A percentile compares a stretch with the other conserved stretches of the same genome.
phyloP scores from a whole-genome alignment of 164 flowering plant species.

The Annona cherimola region DNA sequence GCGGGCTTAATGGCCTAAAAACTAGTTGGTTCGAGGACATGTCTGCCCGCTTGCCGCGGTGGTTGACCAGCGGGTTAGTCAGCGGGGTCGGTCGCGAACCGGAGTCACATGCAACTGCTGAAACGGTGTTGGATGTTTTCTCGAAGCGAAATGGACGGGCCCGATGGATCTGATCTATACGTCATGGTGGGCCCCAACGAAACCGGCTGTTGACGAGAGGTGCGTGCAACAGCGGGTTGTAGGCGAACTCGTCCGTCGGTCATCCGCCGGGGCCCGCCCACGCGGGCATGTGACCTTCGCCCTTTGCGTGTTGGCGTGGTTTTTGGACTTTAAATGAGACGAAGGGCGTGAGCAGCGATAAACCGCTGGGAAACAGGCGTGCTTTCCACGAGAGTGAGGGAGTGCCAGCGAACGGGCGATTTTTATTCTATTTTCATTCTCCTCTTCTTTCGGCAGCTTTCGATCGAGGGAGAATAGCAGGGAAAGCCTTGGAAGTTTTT shows the following conservation, averaged over 20 bases:
- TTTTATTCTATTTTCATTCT: not conserved
- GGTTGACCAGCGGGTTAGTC: slow-evolving; percentile 18
- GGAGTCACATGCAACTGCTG: not conserved
- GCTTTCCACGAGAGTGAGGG: slow-evolving; percentile 1
- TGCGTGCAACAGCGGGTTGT: too few species aligned
- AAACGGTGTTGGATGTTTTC: too few species aligned
- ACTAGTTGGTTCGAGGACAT: too few species aligned
- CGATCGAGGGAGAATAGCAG: not conserved
- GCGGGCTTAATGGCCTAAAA: too few species aligned
- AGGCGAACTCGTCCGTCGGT: not conserved
- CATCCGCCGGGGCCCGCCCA: not conserved
- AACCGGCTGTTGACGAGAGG: too few species aligned
- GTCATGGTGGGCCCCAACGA: too few species aligned
- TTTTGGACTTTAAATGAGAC: slow-evolving; percentile 5
- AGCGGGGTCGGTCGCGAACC: slow-evolving; percentile 11
- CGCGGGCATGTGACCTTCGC: slow-evolving; percentile 1
- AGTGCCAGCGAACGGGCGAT: not conserved
- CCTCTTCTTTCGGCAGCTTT: not conserved
- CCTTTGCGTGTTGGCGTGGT: slow-evolving; percentile 18
- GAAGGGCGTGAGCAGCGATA: not conserved
- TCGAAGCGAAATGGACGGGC: too few species aligned
- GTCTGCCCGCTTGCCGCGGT: not conserved
- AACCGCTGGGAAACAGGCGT: not conserved
- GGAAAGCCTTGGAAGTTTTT: not conserved
- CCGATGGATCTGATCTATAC: too few species aligned